Evolutionary conservation across 257 asterid species (phyloP).

Genomic region (Solanum chilense): DNA sequence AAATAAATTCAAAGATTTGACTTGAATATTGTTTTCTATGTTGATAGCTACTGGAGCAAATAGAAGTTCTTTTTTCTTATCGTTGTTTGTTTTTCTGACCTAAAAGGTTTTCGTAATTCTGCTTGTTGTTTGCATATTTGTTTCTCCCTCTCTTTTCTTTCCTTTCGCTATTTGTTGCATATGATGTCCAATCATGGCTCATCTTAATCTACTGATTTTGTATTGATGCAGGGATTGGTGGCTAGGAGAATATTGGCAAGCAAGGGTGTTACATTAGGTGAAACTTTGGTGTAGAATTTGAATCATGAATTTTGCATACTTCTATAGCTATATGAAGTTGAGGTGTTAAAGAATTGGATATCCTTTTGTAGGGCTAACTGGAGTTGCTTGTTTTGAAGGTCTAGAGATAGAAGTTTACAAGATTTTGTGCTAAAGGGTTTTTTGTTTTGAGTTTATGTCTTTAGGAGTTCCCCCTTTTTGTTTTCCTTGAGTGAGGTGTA

Average conservation of each 20-base stretch:
- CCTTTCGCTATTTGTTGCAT: not conserved
- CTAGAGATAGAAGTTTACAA: constrained; percentile 10
- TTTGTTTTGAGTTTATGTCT: constrained; percentile 1
- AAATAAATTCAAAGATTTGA: not conserved
- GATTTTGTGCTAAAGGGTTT: constrained; percentile 3
- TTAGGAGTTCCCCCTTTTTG: constrained; percentile 1
- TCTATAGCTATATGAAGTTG: not conserved
- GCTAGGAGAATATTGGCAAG: constrained; percentile 2
- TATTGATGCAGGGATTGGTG: constrained; percentile 5
- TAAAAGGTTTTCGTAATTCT: not conserved
- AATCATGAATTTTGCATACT: constrained; percentile 18
- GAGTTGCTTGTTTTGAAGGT: constrained; percentile 9
- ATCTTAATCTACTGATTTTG: not conserved
- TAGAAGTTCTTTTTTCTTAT: not conserved
- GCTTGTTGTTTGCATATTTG: not conserved
- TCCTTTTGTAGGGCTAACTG: constrained; percentile 13
- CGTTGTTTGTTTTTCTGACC: not conserved
- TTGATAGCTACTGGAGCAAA: not conserved
- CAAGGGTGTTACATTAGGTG: not conserved
- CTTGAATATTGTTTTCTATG: not conserved
- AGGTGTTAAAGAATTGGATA: constrained; percentile 4
- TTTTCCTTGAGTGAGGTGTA: constrained; percentile 13
- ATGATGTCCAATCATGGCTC: not conserved
- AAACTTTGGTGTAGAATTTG: constrained; percentile 9
- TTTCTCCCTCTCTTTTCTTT: not conserved